Percentiles rank a stretch among this genome's conserved stretches.
These are phyloP conservation scores for Scedosporium minutisporum DNA, from an alignment of 2,329 filamentous ascomycete species.

Conservation along the genomic window DNA sequence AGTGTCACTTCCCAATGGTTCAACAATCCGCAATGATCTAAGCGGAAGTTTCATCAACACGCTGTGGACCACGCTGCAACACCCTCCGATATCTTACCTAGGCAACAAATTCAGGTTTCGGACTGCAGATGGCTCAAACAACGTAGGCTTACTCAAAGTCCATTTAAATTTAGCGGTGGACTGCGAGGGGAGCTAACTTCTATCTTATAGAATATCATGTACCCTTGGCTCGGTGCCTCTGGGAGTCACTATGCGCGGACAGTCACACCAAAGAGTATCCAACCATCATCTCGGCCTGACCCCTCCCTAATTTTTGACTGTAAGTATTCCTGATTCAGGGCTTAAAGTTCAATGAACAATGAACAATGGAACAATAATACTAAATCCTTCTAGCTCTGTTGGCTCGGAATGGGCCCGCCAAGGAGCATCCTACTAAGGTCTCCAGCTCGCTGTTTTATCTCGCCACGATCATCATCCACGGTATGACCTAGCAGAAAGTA, in stretches of 20 bases:
- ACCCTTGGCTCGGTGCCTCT: slow-evolving; percentile 20
- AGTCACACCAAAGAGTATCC: slow-evolving; percentile 15
- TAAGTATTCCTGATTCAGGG: background rate
- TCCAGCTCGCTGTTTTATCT: slow-evolving; percentile 38
- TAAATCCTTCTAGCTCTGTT: slow-evolving; percentile 11
- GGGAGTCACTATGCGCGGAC: slow-evolving; percentile 21
- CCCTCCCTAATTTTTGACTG: slow-evolving; percentile 21
- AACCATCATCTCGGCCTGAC: slow-evolving; percentile 18
- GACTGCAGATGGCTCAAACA: slow-evolving; percentile 16
- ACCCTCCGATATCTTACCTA: slow-evolving; percentile 13
- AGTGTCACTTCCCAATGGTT: background rate
- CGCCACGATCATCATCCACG: slow-evolving; percentile 42
- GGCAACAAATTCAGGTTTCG: slow-evolving; percentile 16
- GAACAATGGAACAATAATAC: background rate
- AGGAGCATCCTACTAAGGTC: slow-evolving; percentile 30
- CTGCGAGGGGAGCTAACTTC: background rate
- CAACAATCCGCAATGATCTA: background rate
- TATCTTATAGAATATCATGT: slow-evolving; percentile 16
- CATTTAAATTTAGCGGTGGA: background rate
- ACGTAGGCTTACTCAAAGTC: background rate
- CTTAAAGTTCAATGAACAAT: background rate
- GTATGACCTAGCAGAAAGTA: slow-evolving; percentile 29
- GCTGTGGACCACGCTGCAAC: background rate
- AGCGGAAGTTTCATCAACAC: background rate
- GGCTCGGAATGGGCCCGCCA: slow-evolving; percentile 14